These are phyloP conservation scores for Plectranthus barbatus DNA, from an alignment of 257 asterid species.

Conservation along the genomic window DNA sequence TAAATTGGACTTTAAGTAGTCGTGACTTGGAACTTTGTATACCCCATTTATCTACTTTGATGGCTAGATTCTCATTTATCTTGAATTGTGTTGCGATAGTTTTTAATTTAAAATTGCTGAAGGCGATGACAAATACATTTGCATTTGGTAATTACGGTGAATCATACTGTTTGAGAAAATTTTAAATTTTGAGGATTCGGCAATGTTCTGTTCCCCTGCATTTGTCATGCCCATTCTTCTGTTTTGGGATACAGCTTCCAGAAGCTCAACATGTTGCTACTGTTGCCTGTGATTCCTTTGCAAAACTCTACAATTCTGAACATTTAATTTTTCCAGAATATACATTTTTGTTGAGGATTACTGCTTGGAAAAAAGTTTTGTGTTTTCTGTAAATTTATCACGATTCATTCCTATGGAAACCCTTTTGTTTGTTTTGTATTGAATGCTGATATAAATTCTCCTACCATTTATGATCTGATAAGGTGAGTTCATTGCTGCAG, in stretches of 20 bases:
- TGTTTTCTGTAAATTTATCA: background rate
- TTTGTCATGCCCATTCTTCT: background rate
- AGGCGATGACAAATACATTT: background rate
- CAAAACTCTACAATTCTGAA: background rate
- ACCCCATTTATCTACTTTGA: background rate
- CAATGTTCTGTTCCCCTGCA: background rate
- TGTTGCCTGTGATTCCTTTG: background rate
- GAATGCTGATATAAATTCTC: background rate
- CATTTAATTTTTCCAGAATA: background rate
- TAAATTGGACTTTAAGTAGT: background rate
- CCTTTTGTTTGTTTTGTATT: background rate
- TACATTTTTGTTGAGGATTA: background rate
- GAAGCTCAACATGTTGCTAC: background rate
- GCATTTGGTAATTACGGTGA: background rate
- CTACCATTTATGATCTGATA: background rate
- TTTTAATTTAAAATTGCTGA: too few relatives aligned
- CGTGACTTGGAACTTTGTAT: background rate
- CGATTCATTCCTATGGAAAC: background rate
- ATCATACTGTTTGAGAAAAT: background rate
- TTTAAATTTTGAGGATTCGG: background rate
- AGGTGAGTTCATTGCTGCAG: conserved; percentile 22
- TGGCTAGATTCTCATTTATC: background rate
- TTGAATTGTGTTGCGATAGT: background rate
- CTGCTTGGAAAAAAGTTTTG: background rate
- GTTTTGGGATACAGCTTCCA: background rate